Conservation (phyloP, 495 filamentous ascomycete species). For the Penicillium chermesinum region DNA sequence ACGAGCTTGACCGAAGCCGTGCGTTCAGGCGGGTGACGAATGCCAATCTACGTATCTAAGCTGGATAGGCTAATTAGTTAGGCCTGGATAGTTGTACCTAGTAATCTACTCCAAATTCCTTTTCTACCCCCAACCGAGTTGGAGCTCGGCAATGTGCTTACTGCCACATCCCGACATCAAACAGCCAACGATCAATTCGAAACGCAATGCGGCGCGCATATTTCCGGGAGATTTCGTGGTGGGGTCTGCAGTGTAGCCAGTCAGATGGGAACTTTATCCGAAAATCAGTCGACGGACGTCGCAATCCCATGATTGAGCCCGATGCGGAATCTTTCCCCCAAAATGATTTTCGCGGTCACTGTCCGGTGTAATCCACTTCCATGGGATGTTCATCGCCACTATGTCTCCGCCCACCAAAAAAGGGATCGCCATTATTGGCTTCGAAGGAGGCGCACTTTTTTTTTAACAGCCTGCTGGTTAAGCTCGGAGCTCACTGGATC, state of each 20-base stretch:
- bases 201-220: neutral
- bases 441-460: conserved; percentile 2
- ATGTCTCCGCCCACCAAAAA: too few species aligned
- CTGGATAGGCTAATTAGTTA: too few species aligned
- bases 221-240: neutral
- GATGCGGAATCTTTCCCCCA: neutral
- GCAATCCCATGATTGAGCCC: neutral
- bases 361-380: neutral
- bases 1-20: too few species aligned
- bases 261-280: neutral
- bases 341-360: neutral
- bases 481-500: conserved; percentile 8
- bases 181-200: neutral
- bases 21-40: too few species aligned
- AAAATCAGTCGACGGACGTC: neutral
- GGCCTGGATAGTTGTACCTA: too few species aligned
- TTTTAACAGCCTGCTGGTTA: too few species aligned
- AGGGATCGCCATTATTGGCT: too few species aligned
- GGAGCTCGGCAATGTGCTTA: neutral
- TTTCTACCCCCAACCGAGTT: too few species aligned
- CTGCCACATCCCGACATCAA: neutral
- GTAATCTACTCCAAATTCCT: too few species aligned
- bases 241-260: too few species aligned
- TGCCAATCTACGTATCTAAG: too few species aligned
- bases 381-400: neutral